Evolutionary conservation across 257 asterid species (phyloP).

Genomic region (Penstemon barbatus): DNA sequence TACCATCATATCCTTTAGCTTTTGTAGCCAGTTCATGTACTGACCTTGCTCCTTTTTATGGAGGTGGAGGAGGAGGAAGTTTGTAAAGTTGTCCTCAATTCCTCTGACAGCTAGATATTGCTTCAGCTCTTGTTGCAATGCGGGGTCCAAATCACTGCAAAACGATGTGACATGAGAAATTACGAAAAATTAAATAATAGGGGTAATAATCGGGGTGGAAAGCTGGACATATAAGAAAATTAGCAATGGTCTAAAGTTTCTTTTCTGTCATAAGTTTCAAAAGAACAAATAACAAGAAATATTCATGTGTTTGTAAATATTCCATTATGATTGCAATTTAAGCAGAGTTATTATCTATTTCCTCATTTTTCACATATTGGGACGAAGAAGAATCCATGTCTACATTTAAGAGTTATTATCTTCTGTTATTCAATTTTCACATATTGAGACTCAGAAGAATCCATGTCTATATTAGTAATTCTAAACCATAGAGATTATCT

Average conservation of each 20-base stretch:
- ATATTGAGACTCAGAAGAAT: conserved; percentile 3
- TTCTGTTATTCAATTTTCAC: neutral
- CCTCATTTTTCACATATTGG: no score
- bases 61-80: conserved; percentile 60
- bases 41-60: conserved; percentile 82
- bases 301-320: neutral
- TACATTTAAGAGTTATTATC: neutral
- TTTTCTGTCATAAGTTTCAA: neutral
- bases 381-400: no score
- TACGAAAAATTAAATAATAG: conserved; percentile 1
- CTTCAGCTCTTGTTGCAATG: conserved; percentile 60
- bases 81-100: conserved; percentile 52
- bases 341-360: no score
- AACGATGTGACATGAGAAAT: conserved; percentile 21
- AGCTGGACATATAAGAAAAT: neutral
- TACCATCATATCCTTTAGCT: conserved; percentile 46
- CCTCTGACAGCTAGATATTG: conserved; percentile 73
- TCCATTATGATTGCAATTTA: no score
- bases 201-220: neutral
- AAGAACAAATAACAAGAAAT: neutral
- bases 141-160: conserved; percentile 64
- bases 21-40: conserved; percentile 78
- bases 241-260: neutral
- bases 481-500: neutral
- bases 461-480: neutral